Percentiles rank a stretch among this genome's conserved stretches.
Evolutionary conservation across 2,329 filamentous ascomycete species (phyloP).

Genomic region (Fusarium udum): DNA sequence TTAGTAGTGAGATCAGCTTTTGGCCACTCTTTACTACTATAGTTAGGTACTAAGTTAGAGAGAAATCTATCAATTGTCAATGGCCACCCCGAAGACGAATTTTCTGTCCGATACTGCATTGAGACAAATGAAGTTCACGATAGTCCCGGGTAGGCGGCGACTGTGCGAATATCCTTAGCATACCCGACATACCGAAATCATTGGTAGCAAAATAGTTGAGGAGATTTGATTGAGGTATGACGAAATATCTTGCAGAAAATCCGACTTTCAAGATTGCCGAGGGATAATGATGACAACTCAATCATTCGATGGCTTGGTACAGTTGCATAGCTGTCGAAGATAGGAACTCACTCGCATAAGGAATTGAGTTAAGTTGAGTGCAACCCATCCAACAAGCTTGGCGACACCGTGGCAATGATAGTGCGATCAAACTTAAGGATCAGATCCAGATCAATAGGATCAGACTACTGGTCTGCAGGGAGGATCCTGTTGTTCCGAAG

Average conservation of each 20-base stretch:
- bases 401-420: slow-evolving; percentile 34
- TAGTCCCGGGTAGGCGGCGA: slow-evolving; percentile 13
- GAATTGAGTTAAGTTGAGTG: slow-evolving; percentile 34
- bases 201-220: slow-evolving; percentile 4
- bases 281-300: slow-evolving; percentile 19
- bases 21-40: slow-evolving; percentile 9
- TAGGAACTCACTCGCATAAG: slow-evolving; percentile 14
- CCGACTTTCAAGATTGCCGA: slow-evolving; percentile 8
- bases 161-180: not conserved
- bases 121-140: not conserved
- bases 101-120: slow-evolving; percentile 4
- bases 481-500: slow-evolving; percentile 29
- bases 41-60: not conserved
- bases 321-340: not conserved
- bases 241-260: slow-evolving; percentile 10
- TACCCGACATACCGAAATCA: not conserved
- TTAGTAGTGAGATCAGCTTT: not conserved
- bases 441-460: slow-evolving; percentile 8
- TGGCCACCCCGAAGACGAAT: slow-evolving; percentile 14
- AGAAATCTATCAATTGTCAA: not conserved
- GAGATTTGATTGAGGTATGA: slow-evolving; percentile 11
- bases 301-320: slow-evolving; percentile 11
- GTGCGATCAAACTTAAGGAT: slow-evolving; percentile 15
- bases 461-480: slow-evolving; percentile 14
- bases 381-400: slow-evolving; percentile 22